Evolutionary conservation across 2,329 filamentous ascomycete genomes (phyloP), one percentile per base, ranked within the genome.

Genomic region (Cercospora nicotianae): DNA sequence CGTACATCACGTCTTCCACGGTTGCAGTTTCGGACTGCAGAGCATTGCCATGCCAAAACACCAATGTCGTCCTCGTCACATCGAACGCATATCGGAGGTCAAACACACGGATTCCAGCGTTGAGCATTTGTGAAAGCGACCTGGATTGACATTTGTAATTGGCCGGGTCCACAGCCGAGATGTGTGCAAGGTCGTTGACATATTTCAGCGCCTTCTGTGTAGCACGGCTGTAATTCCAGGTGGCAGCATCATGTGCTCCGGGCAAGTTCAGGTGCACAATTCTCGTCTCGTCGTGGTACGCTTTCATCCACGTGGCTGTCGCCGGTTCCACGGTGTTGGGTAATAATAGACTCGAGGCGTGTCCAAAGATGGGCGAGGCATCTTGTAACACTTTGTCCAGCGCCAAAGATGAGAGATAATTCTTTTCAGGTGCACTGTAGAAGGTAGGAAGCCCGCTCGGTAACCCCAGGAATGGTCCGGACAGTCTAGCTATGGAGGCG

Each of bases 71-170:
- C 62, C 81, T 82, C 2, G 80, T 81, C 2, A 81, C 78, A 70
- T 86, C 84, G 33, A 82, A 77, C 2, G 83, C 83, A 71, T 82
- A 83, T n/a, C 83, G 78, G 45, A 86, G 74, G 70, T 86, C 84
- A 66, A 86, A 84, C 39, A 80, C 84, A 16, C 84, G 81, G 13
- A 85, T 80, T 6, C 84, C 84, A 28, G 77, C 77, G 57, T 82
- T 77, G 0, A 86, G 78, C 74, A 82, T 81, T 20, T 75, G 74
- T 13, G 79, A 71, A 0, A 85, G 72, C 0, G 79, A 75, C 3
- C 61, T 61, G 2, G 78, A 72, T 70, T 86, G 84, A 69, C 83
- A 85, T 10, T 80, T 79, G 68, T 80, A 84, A 16, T 68, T 71
- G 0, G 75, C 72, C 4, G 73, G 79, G 65, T 81, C 82, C 12